A percentile compares a stretch with the other conserved stretches of the same genome.
phyloP scores from a whole-genome alignment of 164 flowering plant species.

The Nelumbo lutea region DNA sequence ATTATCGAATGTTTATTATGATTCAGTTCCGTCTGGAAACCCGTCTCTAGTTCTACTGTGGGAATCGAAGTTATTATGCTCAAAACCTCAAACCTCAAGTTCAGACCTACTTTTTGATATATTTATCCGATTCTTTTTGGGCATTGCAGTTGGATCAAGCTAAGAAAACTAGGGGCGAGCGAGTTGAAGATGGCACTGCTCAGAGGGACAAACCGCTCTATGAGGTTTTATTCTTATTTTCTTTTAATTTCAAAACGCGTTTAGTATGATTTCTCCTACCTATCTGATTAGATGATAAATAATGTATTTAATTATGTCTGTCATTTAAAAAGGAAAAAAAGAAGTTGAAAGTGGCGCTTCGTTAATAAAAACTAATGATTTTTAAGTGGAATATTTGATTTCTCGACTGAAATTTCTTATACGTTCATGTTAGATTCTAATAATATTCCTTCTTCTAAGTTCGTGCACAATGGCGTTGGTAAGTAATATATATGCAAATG shows the following conservation, averaged over 20 bases:
- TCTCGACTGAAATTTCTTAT: too few relatives aligned
- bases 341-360: too few relatives aligned
- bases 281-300: neutral
- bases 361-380: too few relatives aligned
- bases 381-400: too few relatives aligned
- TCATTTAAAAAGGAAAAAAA: too few relatives aligned
- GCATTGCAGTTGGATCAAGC: slow-evolving; percentile 64
- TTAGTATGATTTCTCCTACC: neutral
- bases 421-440: too few relatives aligned
- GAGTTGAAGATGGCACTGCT: slow-evolving; percentile 92
- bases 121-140: neutral
- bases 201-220: slow-evolving; percentile 81
- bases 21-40: too few relatives aligned
- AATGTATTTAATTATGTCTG: neutral
- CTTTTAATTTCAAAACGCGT: neutral
- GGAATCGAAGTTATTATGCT: neutral
- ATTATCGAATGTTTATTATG: neutral
- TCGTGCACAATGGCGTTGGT: too few relatives aligned
- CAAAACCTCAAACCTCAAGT: neutral
- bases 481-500: too few relatives aligned
- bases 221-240: slow-evolving; percentile 38
- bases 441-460: too few relatives aligned
- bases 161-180: slow-evolving; percentile 67
- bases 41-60: too few relatives aligned
- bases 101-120: neutral